Percentiles rank a stretch among this genome's conserved stretches.
phyloP scores from a whole-genome alignment of 441 rosid species.

The Populus hybrid region DNA sequence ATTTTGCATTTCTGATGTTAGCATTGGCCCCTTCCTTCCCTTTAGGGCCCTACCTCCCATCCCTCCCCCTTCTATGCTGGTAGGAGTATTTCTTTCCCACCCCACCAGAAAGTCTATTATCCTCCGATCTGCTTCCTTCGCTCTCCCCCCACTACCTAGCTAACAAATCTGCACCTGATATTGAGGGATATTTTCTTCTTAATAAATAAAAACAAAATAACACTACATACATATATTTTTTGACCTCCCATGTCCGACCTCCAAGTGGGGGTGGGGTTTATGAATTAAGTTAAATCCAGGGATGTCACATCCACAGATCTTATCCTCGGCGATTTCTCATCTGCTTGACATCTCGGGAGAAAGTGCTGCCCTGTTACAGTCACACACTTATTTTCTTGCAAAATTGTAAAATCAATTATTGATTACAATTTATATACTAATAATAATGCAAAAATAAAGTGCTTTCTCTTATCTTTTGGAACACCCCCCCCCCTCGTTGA shows the following conservation, averaged over 20 bases:
- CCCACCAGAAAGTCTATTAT: background rate
- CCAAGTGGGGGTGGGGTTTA: slow-evolving; percentile 7
- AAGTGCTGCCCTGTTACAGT: slow-evolving; percentile 42
- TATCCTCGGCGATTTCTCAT: slow-evolving; percentile 58
- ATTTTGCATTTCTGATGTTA: slow-evolving; percentile 17
- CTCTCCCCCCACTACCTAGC: slow-evolving; percentile 4
- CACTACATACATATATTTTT: background rate
- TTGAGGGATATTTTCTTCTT: slow-evolving; percentile 8
- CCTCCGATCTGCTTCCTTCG: background rate
- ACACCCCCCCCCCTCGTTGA: no score
- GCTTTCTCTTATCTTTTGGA: background rate
- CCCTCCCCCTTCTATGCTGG: slow-evolving; percentile 1
- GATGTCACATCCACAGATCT: slow-evolving; percentile 48
- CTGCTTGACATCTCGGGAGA: slow-evolving; percentile 48
- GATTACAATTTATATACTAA: background rate
- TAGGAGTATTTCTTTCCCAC: background rate
- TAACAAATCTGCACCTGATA: slow-evolving; percentile 22
- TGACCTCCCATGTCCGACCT: background rate
- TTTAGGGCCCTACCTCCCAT: background rate
- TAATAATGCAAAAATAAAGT: background rate
- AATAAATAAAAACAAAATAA: background rate
- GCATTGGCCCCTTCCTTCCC: background rate
- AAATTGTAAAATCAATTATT: background rate
- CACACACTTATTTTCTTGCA: background rate
- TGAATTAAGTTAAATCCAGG: slow-evolving; percentile 32